These are phyloP conservation scores for Mycena leptocephala DNA, from an alignment of 768 basidiomycete species.

Conservation along the genomic window DNA sequence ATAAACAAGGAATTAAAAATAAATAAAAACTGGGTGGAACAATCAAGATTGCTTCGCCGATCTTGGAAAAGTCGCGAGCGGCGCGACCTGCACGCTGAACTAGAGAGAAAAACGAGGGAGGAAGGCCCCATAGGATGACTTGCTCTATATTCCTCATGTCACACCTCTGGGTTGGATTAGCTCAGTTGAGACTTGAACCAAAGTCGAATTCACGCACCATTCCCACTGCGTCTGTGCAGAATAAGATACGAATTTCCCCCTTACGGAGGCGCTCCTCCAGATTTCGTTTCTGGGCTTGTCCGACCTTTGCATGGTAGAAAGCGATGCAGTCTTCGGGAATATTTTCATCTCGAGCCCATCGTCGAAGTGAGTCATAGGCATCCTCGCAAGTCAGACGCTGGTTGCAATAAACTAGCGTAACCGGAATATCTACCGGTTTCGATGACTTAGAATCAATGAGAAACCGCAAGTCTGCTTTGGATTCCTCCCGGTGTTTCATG, in stretches of 20 bases:
- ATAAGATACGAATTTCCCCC: constrained; percentile 38
- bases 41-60: constrained; percentile 35
- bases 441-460: constrained; percentile 35
- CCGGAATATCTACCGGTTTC: constrained; percentile 31
- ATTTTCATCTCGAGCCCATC: constrained; percentile 36
- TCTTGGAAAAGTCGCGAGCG: constrained; percentile 27
- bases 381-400: constrained; percentile 28
- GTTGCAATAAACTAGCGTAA: constrained; percentile 43
- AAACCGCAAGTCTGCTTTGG: constrained; percentile 43
- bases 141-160: constrained; percentile 31
- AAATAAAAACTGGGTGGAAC: background rate
- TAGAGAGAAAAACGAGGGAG: constrained; percentile 40
- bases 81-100: constrained; percentile 39
- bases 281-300: constrained; percentile 36
- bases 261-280: constrained; percentile 26
- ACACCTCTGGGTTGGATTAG: constrained; percentile 28
- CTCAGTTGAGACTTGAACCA: background rate
- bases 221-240: constrained; percentile 45
- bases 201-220: constrained; percentile 42
- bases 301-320: constrained; percentile 44
- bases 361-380: constrained; percentile 27
- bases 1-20: too few species aligned
- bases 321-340: constrained; percentile 31
- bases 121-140: constrained; percentile 38
- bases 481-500: constrained; percentile 30